A percentile compares a stretch with the other conserved stretches of the same genome.
These are phyloP conservation scores for Aspergillus affinis DNA, from an alignment of 495 filamentous ascomycete genomes.

Conservation along the genomic window DNA sequence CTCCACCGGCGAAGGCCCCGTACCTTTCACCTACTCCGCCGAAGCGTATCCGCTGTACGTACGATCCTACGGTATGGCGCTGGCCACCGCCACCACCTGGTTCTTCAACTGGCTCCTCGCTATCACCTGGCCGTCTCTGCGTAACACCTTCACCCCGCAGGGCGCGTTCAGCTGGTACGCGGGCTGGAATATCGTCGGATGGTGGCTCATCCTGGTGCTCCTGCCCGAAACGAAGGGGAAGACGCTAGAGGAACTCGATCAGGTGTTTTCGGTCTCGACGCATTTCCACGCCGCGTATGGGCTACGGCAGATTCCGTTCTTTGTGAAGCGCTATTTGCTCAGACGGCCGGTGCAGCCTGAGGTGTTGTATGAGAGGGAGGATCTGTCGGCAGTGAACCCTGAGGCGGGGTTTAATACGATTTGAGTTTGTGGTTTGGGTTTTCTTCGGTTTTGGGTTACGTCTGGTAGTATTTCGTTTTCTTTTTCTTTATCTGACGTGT, in stretches of 20 bases:
- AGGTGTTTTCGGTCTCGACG: conserved; percentile 55
- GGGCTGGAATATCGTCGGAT: conserved; percentile 55
- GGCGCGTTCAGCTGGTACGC: conserved; percentile 65
- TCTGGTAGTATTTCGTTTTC: too few species aligned
- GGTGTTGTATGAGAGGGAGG: conserved; percentile 41
- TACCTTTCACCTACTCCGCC: conserved; percentile 59
- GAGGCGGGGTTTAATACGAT: conserved; percentile 30
- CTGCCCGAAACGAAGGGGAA: conserved; percentile 57
- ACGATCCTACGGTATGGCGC: conserved; percentile 69
- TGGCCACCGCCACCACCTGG: conserved; percentile 53
- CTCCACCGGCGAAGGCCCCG: conserved; percentile 55
- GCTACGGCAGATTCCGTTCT: conserved; percentile 46
- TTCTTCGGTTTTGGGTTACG: not conserved
- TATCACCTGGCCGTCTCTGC: conserved; percentile 56
- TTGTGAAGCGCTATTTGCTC: conserved; percentile 49
- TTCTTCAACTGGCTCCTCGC: conserved; percentile 55
- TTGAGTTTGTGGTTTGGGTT: too few species aligned
- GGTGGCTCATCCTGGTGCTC: conserved; percentile 55
- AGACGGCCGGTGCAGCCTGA: conserved; percentile 33
- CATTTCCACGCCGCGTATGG: conserved; percentile 49
- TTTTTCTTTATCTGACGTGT: not conserved
- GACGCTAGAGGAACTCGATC: conserved; percentile 54
- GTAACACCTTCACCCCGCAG: conserved; percentile 48
- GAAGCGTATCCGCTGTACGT: conserved; percentile 60
- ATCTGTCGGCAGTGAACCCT: conserved; percentile 13